Evolutionary conservation across 495 filamentous ascomycete genomes (phyloP).

Genomic region (Hyaloscypha variabilis): DNA sequence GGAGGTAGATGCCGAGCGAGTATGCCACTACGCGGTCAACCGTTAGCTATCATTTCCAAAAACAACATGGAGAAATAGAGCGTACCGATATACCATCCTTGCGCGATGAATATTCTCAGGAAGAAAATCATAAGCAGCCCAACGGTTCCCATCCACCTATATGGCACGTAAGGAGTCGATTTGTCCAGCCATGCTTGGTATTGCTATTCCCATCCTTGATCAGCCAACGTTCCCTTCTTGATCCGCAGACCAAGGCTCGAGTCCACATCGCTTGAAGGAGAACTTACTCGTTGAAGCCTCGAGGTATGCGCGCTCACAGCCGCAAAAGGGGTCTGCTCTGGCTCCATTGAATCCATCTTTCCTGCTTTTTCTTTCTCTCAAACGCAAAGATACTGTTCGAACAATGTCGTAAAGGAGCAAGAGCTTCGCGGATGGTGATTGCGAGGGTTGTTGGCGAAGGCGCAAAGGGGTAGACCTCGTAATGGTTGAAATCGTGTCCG

Average conservation of each 20-base stretch:
- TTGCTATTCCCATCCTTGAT: slow-evolving; percentile 57
- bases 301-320: slow-evolving; percentile 85
- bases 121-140: slow-evolving; percentile 80
- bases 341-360: slow-evolving; percentile 76
- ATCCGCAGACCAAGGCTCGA: slow-evolving; percentile 7
- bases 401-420: neutral
- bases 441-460: slow-evolving; percentile 7
- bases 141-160: slow-evolving; percentile 85
- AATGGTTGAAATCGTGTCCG: slow-evolving; percentile 17
- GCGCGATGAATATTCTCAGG: slow-evolving; percentile 82
- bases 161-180: slow-evolving; percentile 81
- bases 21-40: slow-evolving; percentile 98
- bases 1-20: slow-evolving; percentile 96
- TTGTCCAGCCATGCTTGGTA: slow-evolving; percentile 96
- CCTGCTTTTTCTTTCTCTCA: slow-evolving; percentile 8
- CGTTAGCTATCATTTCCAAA: neutral
- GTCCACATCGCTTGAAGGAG: neutral
- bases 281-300: slow-evolving; percentile 65
- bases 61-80: neutral
- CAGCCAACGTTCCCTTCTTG: slow-evolving; percentile 3
- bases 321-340: slow-evolving; percentile 81
- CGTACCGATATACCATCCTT: slow-evolving; percentile 99
- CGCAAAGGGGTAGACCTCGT: slow-evolving; percentile 5
- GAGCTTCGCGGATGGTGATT: slow-evolving; percentile 30
- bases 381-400: neutral